These are phyloP conservation scores for Puccinia novopanici DNA, from an alignment of 1,284 basidiomycete species.

Conservation along the genomic window DNA sequence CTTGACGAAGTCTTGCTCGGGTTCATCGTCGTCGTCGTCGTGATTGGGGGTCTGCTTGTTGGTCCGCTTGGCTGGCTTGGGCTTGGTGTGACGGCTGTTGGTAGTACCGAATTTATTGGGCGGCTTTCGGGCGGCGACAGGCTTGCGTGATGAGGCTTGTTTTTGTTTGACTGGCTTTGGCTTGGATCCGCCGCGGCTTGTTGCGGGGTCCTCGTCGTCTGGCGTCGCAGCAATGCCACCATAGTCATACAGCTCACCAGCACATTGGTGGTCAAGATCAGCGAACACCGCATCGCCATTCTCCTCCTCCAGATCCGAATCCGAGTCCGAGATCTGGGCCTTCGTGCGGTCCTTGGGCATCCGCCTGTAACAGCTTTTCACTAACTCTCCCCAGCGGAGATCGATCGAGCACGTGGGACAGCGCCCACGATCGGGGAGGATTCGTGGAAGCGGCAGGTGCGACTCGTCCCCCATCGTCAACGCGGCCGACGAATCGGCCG, in stretches of 20 bases:
- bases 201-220: background rate
- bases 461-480: background rate
- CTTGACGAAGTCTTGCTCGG: constrained; percentile 34
- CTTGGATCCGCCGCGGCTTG: background rate
- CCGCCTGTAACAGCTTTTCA: constrained; percentile 46
- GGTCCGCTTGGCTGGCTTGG: background rate
- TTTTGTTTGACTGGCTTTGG: background rate
- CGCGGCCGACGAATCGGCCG: background rate
- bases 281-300: background rate
- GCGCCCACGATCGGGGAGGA: constrained; percentile 38
- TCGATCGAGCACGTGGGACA: constrained; percentile 37
- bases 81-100: background rate
- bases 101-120: background rate
- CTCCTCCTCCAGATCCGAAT: background rate
- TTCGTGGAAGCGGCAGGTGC: background rate
- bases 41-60: background rate
- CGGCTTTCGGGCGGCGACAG: background rate
- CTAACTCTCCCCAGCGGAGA: constrained; percentile 49
- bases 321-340: background rate
- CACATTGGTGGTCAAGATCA: background rate
- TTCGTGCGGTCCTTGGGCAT: background rate
- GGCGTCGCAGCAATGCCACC: background rate
- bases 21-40: constrained; percentile 25
- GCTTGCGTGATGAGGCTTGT: background rate
- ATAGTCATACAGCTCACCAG: background rate